Percentiles rank a stretch among this genome's conserved stretches.
Evolutionary conservation across 179 eudicot genomes (phyloP).

Genomic region (Camellia oleifera): DNA sequence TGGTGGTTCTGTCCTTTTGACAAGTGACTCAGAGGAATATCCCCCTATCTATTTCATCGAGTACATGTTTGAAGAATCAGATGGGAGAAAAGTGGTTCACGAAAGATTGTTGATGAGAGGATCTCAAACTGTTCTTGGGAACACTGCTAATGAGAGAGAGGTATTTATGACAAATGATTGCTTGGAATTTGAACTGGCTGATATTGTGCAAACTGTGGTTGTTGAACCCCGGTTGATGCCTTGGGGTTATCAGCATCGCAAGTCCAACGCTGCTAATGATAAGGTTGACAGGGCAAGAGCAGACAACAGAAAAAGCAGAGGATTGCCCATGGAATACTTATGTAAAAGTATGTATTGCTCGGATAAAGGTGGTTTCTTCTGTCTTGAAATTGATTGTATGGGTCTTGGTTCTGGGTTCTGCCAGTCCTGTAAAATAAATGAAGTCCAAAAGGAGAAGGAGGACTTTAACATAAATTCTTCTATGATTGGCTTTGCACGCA

Average conservation of each 20-base stretch:
- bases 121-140: constrained; percentile 75
- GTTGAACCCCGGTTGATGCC: constrained; percentile 53
- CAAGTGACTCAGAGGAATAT: constrained; percentile 34
- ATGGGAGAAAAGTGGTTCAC: constrained; percentile 70
- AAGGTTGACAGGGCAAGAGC: constrained; percentile 69
- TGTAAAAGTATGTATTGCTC: constrained; percentile 83
- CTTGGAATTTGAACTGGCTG: constrained; percentile 64
- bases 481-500: constrained; percentile 47
- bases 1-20: constrained; percentile 60
- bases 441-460: constrained; percentile 37
- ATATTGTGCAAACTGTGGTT: constrained; percentile 41
- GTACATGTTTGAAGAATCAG: constrained; percentile 73
- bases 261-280: constrained; percentile 56
- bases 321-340: constrained; percentile 68
- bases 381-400: constrained; percentile 44
- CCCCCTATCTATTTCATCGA: constrained; percentile 69
- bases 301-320: constrained; percentile 76
- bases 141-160: constrained; percentile 79
- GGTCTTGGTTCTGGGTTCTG: constrained; percentile 85
- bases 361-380: constrained; percentile 78
- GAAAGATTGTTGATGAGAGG: constrained; percentile 78
- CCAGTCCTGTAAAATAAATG: constrained; percentile 50
- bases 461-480: constrained; percentile 49
- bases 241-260: constrained; percentile 84
- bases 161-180: constrained; percentile 81